phyloP scores from a whole-genome alignment of 768 basidiomycete species.

The Russula virescens region DNA sequence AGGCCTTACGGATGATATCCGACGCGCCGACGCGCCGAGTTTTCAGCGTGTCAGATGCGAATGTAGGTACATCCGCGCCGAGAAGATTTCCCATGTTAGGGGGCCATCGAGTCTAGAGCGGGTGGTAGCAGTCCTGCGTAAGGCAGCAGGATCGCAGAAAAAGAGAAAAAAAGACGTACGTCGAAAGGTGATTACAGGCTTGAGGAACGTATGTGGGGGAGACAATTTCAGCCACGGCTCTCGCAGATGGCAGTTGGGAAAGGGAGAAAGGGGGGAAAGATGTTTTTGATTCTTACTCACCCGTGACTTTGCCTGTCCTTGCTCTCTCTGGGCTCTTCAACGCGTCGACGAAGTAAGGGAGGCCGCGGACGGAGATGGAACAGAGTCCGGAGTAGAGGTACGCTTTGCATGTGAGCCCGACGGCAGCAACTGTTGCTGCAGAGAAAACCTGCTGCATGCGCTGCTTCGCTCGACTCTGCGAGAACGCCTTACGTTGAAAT shows the following conservation, averaged over 20 bases:
- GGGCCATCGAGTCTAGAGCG: conserved; percentile 69
- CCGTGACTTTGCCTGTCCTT: conserved; percentile 45
- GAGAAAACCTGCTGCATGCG: conserved; percentile 36
- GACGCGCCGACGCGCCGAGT: conserved; percentile 84
- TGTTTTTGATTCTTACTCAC: not conserved
- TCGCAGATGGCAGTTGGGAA: too few species aligned
- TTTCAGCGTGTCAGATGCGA: conserved; percentile 77
- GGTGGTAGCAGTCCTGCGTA: too few species aligned
- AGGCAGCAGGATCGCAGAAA: not conserved
- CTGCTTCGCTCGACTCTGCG: not conserved
- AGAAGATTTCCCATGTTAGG: conserved; percentile 82
- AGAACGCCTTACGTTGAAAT: too few species aligned
- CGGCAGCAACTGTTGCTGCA: conserved; percentile 51
- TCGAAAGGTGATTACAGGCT: conserved; percentile 95
- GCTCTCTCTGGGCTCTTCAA: conserved; percentile 43
- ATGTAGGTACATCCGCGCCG: conserved; percentile 52
- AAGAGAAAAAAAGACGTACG: conserved; percentile 41
- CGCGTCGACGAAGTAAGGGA: conserved; percentile 57
- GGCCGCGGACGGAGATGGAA: conserved; percentile 63
- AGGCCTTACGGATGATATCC: conserved; percentile 76
- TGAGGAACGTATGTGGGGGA: not conserved
- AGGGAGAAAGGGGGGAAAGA: too few species aligned
- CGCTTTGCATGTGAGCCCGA: conserved; percentile 76
- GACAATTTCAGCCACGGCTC: too few species aligned
- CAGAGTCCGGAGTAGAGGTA: conserved; percentile 64